These are phyloP conservation scores for Podila minutissima DNA, from an alignment of 192 early-diverging fungal genomes.

Conservation along the genomic window DNA sequence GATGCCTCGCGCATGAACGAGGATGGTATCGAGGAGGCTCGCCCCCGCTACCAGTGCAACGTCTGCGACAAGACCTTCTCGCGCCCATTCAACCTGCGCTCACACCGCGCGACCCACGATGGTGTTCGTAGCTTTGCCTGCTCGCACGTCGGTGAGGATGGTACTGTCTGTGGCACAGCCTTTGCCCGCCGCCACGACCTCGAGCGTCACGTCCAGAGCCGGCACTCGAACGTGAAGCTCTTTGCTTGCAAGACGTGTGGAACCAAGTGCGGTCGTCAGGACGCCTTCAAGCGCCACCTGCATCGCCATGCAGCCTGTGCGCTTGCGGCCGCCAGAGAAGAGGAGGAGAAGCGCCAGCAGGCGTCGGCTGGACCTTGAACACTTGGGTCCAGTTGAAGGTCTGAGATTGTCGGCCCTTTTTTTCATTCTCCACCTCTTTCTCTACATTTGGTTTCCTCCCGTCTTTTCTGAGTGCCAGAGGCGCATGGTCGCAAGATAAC, in stretches of 20 bases:
- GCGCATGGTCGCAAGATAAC: too few relatives aligned
- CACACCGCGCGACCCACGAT: constrained; percentile 70
- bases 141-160: constrained; percentile 37
- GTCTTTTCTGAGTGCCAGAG: too few relatives aligned
- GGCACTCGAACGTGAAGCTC: constrained; percentile 28
- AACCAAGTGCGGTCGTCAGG: constrained; percentile 34
- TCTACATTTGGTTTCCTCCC: too few relatives aligned
- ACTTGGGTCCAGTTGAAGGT: too few relatives aligned
- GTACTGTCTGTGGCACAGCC: constrained; percentile 14
- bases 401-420: too few relatives aligned
- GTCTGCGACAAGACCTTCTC: constrained; percentile 66
- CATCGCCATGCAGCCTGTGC: constrained; percentile 36
- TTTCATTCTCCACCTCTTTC: too few relatives aligned
- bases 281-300: constrained; percentile 43
- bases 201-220: constrained; percentile 36
- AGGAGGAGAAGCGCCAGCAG: background rate
- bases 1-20: constrained; percentile 21
- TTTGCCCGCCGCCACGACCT: constrained; percentile 48
- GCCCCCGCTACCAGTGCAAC: constrained; percentile 19
- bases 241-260: constrained; percentile 39
- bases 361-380: too few relatives aligned
- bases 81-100: constrained; percentile 76
- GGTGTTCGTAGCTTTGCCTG: constrained; percentile 72
- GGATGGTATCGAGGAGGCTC: constrained; percentile 6
- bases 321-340: constrained; percentile 15